phyloP scores from a whole-genome alignment of 1,139 yeast species.

The Saccharomyces uvarum region DNA sequence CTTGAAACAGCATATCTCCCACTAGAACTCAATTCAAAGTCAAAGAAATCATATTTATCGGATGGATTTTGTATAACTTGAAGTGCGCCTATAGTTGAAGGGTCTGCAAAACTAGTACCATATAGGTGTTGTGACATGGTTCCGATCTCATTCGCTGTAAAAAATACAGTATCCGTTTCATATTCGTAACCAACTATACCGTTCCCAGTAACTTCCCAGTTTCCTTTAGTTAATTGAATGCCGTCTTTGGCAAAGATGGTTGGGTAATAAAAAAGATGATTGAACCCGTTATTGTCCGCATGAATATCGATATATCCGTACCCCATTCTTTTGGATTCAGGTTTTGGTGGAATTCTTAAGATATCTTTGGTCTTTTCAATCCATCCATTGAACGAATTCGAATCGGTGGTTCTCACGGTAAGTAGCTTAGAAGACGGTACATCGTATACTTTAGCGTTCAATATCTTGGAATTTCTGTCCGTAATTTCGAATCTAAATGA shows the following conservation, averaged over 20 bases:
- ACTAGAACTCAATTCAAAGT: constrained; percentile 25
- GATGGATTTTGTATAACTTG: constrained; percentile 20
- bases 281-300: constrained; percentile 49
- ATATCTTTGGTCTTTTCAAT: constrained; percentile 32
- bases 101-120: constrained; percentile 34
- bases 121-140: constrained; percentile 53
- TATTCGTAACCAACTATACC: constrained; percentile 51
- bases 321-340: constrained; percentile 30
- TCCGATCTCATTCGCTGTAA: constrained; percentile 51
- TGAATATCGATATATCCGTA: constrained; percentile 70
- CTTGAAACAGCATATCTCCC: constrained; percentile 26
- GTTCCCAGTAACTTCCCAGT: constrained; percentile 61
- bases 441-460: constrained; percentile 37
- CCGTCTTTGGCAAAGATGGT: constrained; percentile 41
- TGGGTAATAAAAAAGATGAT: constrained; percentile 63
- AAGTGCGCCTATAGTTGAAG: constrained; percentile 4
- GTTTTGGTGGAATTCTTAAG: constrained; percentile 34
- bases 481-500: constrained; percentile 56
- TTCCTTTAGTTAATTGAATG: constrained; percentile 46
- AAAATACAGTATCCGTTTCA: constrained; percentile 49
- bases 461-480: constrained; percentile 59
- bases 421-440: constrained; percentile 36
- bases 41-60: constrained; percentile 19
- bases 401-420: constrained; percentile 39
- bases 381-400: constrained; percentile 49